phyloP scores from a whole-genome alignment of 1,139 yeast species.

The Sugiyamaella neomexicana region DNA sequence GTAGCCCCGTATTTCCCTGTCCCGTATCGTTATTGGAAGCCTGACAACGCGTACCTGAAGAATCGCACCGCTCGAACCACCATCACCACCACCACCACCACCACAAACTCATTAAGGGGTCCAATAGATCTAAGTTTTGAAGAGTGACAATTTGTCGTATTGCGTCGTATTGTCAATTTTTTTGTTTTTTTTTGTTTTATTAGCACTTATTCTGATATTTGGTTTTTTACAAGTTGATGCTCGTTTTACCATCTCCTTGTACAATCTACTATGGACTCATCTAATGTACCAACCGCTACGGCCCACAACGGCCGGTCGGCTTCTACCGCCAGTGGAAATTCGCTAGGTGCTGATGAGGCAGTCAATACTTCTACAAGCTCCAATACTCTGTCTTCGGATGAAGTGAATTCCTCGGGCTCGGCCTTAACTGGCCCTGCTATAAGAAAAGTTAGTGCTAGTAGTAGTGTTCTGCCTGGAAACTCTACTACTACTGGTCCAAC shows the following conservation, averaged over 20 bases:
- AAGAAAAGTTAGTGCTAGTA: not conserved
- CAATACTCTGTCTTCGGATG: not conserved
- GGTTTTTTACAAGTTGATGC: not conserved
- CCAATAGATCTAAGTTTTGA: no score
- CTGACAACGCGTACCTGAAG: no score
- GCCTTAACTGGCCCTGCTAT: slow-evolving; percentile 1
- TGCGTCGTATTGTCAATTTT: no score
- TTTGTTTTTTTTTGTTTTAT: no score
- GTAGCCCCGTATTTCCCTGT: no score
- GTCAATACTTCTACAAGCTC: not conserved
- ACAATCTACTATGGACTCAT: not conserved
- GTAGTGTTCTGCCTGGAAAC: not conserved
- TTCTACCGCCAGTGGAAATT: not conserved
- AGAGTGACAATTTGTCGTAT: no score
- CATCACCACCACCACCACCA: no score
- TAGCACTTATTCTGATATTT: no score
- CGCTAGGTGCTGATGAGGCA: not conserved
- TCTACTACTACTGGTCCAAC: not conserved
- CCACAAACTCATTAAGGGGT: no score
- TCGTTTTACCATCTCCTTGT: not conserved
- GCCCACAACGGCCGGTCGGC: not conserved
- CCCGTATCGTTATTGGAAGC: no score
- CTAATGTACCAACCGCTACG: not conserved
- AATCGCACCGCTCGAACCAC: no score
- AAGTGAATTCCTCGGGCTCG: not conserved